Evolutionary conservation across 1,284 basidiomycete species (phyloP).

Genomic region (Fomitopsis pinicola): DNA sequence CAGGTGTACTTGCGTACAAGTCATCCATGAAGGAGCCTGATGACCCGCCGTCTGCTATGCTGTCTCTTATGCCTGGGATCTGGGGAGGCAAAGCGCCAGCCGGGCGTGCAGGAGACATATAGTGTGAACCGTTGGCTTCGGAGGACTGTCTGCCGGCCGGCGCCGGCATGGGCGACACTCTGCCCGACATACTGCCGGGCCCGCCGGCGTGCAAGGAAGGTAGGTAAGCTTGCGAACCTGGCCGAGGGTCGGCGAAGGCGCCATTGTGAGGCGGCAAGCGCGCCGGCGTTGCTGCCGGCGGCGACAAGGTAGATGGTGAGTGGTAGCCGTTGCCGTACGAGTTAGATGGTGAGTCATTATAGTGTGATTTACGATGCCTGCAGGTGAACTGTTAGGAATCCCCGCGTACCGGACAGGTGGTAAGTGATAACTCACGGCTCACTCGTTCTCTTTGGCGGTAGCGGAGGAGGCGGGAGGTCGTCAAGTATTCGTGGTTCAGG

Average conservation of each 20-base stretch:
- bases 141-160: neutral
- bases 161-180: neutral
- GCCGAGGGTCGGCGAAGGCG: slow-evolving; percentile 13
- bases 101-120: neutral
- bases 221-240: slow-evolving; percentile 6
- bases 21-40: neutral
- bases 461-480: slow-evolving; percentile 11
- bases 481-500: slow-evolving; percentile 21
- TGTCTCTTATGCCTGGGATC: neutral
- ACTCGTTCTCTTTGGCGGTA: slow-evolving; percentile 18
- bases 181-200: neutral
- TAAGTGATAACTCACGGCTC: slow-evolving; percentile 22
- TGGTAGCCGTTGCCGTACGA: slow-evolving; percentile 6
- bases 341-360: slow-evolving; percentile 6
- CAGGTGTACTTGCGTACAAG: neutral
- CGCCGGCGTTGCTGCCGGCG: slow-evolving; percentile 11
- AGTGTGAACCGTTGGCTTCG: neutral
- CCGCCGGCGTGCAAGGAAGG: neutral
- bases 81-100: neutral
- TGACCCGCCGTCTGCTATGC: neutral
- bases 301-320: slow-evolving; percentile 6
- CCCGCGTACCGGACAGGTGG: neutral
- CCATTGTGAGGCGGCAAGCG: slow-evolving; percentile 15
- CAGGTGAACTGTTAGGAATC: neutral
- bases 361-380: slow-evolving; percentile 17